Evolutionary conservation across 306 rosid genomes (phyloP).

Genomic region (Dryas octopetala): DNA sequence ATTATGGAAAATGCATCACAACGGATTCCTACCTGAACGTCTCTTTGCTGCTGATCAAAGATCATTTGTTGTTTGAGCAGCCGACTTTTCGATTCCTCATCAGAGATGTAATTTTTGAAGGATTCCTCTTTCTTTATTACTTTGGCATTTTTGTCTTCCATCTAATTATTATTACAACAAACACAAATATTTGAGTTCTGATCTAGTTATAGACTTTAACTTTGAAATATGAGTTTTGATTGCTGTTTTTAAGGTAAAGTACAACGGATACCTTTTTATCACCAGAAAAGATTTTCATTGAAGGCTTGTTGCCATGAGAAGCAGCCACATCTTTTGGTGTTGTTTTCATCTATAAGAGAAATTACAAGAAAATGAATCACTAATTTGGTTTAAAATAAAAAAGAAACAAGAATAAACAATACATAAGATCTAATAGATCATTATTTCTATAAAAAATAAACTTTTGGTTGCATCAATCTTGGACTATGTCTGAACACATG

Average conservation of each 20-base stretch:
- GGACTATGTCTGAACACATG: not conserved
- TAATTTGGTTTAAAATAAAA: not conserved
- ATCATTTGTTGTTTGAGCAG: slow-evolving; percentile 57
- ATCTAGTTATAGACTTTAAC: not conserved
- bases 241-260: slow-evolving; percentile 9
- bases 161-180: slow-evolving; percentile 32
- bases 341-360: slow-evolving; percentile 45
- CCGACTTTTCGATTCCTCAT: slow-evolving; percentile 54
- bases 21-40: slow-evolving; percentile 57
- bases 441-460: not conserved
- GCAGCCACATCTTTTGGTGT: slow-evolving; percentile 31
- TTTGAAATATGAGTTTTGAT: not conserved
- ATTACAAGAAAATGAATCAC: slow-evolving; percentile 17
- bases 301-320: slow-evolving; percentile 48
- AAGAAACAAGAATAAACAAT: not conserved
- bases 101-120: slow-evolving; percentile 34
- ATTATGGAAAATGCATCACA: slow-evolving; percentile 12
- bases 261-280: slow-evolving; percentile 51
- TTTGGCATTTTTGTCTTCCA: slow-evolving; percentile 36
- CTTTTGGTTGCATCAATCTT: not conserved
- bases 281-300: slow-evolving; percentile 41
- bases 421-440: not conserved
- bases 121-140: slow-evolving; percentile 44
- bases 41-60: slow-evolving; percentile 77
- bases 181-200: slow-evolving; percentile 16